phyloP scores from a whole-genome alignment of 2,329 filamentous ascomycete genomes.

The Celoporthe dispersa region DNA sequence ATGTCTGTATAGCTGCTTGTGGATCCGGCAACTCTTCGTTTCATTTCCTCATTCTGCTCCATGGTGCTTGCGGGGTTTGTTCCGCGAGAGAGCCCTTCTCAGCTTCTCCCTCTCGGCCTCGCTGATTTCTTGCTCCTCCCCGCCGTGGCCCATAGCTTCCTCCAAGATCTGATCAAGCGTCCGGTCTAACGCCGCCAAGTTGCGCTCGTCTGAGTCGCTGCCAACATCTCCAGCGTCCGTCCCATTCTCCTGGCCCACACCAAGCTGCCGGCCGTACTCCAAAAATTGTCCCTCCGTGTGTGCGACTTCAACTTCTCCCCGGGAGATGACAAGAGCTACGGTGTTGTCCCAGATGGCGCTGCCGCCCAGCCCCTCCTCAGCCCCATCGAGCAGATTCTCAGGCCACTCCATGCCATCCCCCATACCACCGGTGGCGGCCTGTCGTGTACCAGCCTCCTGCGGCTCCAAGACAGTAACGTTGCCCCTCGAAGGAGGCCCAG shows the following conservation, averaged over 20 bases:
- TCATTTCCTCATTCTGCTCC: not conserved
- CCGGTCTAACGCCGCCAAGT: not conserved
- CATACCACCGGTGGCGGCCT: not conserved
- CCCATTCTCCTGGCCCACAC: not conserved
- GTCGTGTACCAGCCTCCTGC: not conserved
- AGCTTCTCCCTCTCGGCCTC: slow-evolving; percentile 1
- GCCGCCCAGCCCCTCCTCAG: not conserved
- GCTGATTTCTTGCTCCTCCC: slow-evolving; percentile 1
- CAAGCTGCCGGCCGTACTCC: not conserved
- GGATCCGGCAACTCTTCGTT: not conserved
- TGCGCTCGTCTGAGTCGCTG: not conserved
- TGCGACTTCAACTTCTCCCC: not conserved
- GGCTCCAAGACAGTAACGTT: not conserved
- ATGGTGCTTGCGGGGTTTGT: not conserved
- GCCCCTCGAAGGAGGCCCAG: not conserved
- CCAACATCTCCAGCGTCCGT: not conserved
- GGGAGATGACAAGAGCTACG: not conserved
- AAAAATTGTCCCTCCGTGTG: not conserved
- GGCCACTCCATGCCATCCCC: not conserved
- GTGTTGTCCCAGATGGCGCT: not conserved
- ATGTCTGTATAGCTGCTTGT: not conserved
- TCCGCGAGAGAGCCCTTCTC: not conserved
- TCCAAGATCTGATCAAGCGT: not conserved
- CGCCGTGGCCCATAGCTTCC: not conserved
- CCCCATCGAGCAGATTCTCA: not conserved